Percentiles rank a stretch among this genome's conserved stretches.
phyloP scores from a whole-genome alignment of 441 rosid genomes.

The Pelargonium exstipulatum region DNA sequence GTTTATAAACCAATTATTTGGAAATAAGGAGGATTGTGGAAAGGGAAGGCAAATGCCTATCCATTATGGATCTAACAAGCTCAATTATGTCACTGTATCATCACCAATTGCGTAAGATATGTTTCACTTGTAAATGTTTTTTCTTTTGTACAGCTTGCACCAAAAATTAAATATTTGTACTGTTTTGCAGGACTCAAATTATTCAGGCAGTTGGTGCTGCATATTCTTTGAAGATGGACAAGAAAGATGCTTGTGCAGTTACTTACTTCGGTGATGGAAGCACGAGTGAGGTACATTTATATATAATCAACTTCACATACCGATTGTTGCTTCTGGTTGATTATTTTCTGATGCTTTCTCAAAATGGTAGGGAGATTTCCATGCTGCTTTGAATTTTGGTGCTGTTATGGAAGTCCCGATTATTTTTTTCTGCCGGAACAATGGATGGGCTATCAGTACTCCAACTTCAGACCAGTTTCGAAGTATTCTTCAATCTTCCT shows the following conservation, averaged over 20 bases:
- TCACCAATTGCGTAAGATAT: slow-evolving; percentile 65
- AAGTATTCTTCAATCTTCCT: neutral
- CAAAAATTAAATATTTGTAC: neutral
- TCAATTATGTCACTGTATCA: slow-evolving; percentile 55
- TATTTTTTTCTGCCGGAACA: slow-evolving; percentile 63
- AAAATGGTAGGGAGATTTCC: slow-evolving; percentile 51
- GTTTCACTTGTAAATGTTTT: too few species aligned
- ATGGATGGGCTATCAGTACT: slow-evolving; percentile 87
- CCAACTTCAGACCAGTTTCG: slow-evolving; percentile 52
- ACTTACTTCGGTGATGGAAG: slow-evolving; percentile 63
- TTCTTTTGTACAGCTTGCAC: too few species aligned
- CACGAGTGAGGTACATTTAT: slow-evolving; percentile 54
- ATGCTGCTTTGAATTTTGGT: slow-evolving; percentile 75
- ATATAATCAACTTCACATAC: neutral
- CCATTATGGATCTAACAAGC: slow-evolving; percentile 65
- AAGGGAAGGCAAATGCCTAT: slow-evolving; percentile 81
- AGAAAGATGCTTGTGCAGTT: slow-evolving; percentile 54
- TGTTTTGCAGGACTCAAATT: slow-evolving; percentile 55
- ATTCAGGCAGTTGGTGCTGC: slow-evolving; percentile 81
- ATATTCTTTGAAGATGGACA: slow-evolving; percentile 66
- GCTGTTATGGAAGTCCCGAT: slow-evolving; percentile 74
- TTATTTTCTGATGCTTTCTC: neutral
- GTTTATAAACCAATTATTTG: slow-evolving; percentile 60
- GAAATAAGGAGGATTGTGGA: slow-evolving; percentile 58
- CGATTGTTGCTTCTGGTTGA: neutral